A percentile compares a stretch with the other conserved stretches of the same genome.
phyloP scores from a whole-genome alignment of 2,329 filamentous ascomycete genomes.

The Phaeosphaeria sp. region DNA sequence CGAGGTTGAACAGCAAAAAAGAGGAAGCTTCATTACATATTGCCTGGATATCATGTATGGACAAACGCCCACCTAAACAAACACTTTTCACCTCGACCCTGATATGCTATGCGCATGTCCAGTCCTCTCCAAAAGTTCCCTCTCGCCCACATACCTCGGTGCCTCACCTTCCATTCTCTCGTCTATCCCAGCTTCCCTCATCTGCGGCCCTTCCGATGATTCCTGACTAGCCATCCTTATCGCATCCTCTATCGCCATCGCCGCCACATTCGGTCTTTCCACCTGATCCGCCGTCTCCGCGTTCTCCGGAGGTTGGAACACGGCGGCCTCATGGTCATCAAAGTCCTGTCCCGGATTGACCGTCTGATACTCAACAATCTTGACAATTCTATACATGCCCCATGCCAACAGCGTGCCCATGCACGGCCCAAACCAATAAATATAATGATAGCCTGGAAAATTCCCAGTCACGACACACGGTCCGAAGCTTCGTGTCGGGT shows the following conservation, averaged over 20 bases:
- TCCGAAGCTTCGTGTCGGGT: slow-evolving; percentile 51
- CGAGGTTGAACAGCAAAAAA: not conserved
- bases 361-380: slow-evolving; percentile 51
- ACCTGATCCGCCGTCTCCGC: slow-evolving; percentile 34
- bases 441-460: slow-evolving; percentile 51
- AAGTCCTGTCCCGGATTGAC: slow-evolving; percentile 51
- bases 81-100: not conserved
- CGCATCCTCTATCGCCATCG: slow-evolving; percentile 31
- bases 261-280: slow-evolving; percentile 39
- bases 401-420: slow-evolving; percentile 47
- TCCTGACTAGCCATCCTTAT: slow-evolving; percentile 18
- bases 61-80: not conserved
- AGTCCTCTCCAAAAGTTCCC: not conserved
- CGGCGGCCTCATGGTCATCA: slow-evolving; percentile 44
- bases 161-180: not conserved
- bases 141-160: not conserved
- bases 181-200: not conserved
- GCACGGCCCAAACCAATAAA: slow-evolving; percentile 51
- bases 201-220: not conserved
- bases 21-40: not conserved
- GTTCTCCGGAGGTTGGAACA: slow-evolving; percentile 39
- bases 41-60: not conserved
- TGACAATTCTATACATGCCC: slow-evolving; percentile 50
- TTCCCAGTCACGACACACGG: slow-evolving; percentile 47
- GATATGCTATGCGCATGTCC: not conserved